phyloP scores from a whole-genome alignment of 202 grass and related monocot species.

The Musa balbisiana region DNA sequence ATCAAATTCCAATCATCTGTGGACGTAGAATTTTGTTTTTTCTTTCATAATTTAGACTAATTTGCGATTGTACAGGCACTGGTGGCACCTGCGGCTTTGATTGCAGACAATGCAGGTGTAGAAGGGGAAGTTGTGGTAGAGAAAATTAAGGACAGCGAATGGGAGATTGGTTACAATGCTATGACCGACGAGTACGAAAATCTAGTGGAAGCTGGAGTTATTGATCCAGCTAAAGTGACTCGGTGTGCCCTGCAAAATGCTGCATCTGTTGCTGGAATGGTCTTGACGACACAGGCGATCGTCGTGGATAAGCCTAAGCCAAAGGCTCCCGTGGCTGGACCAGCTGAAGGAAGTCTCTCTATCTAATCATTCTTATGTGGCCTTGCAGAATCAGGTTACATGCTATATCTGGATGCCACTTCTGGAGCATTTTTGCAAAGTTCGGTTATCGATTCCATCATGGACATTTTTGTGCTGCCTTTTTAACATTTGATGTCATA shows the following conservation, averaged over 20 bases:
- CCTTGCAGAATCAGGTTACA: too few species aligned
- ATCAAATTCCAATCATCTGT: not conserved
- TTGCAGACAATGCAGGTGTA: conserved; percentile 55
- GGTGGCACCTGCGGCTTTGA: conserved; percentile 44
- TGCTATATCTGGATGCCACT: too few species aligned
- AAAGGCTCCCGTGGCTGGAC: conserved; percentile 22
- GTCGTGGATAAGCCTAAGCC: conserved; percentile 61
- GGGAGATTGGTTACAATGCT: conserved; percentile 58
- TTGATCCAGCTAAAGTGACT: conserved; percentile 61
- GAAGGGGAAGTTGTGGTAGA: conserved; percentile 61
- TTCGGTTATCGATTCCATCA: too few species aligned
- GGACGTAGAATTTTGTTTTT: not conserved
- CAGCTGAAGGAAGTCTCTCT: conserved; percentile 27
- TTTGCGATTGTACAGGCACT: conserved; percentile 30
- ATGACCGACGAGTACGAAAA: conserved; percentile 49
- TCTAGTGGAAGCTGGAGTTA: conserved; percentile 45
- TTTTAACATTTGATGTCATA: too few species aligned
- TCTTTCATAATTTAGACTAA: not conserved
- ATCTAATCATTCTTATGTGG: conserved; percentile 18
- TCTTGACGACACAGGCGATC: conserved; percentile 57
- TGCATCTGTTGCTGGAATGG: conserved; percentile 56
- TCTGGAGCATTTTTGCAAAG: too few species aligned
- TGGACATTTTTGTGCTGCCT: too few species aligned
- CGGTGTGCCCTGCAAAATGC: conserved; percentile 59
- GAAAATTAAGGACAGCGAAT: conserved; percentile 49